phyloP scores from a whole-genome alignment of 768 basidiomycete species.

The Auricularia sp. region DNA sequence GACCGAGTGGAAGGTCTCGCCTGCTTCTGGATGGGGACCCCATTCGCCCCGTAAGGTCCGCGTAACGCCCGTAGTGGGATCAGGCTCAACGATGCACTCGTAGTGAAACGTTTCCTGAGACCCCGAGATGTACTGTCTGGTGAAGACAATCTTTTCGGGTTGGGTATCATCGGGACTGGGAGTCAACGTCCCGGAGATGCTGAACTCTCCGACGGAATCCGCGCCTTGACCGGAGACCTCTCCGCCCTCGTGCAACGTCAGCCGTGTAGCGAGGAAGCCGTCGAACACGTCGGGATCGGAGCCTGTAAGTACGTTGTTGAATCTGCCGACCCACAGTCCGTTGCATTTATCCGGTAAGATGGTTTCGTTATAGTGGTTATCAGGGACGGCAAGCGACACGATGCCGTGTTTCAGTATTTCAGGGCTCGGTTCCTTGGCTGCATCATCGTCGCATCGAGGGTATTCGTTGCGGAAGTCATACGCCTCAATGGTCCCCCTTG shows the following conservation, averaged over 20 bases:
- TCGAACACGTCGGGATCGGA: not conserved
- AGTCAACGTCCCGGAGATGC: not conserved
- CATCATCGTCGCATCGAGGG: too few species aligned
- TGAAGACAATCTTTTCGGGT: not conserved
- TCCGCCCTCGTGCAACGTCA: not conserved
- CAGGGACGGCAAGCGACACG: too few species aligned
- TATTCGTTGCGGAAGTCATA: too few species aligned
- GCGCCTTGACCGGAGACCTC: not conserved
- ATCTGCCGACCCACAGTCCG: not conserved
- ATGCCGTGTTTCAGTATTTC: too few species aligned
- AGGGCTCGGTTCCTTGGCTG: too few species aligned
- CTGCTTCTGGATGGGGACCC: too few species aligned
- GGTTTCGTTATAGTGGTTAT: too few species aligned
- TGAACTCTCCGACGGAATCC: not conserved
- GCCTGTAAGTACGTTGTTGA: not conserved
- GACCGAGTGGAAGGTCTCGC: not conserved
- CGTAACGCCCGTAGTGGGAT: too few species aligned
- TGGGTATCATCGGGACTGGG: not conserved
- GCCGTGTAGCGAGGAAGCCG: not conserved
- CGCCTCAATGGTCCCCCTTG: too few species aligned
- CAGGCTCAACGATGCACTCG: too few species aligned
- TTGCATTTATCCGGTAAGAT: too few species aligned
- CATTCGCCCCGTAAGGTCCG: too few species aligned
- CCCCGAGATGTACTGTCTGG: not conserved
- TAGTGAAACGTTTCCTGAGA: not conserved